A percentile compares a stretch with the other conserved stretches of the same genome.
Evolutionary conservation across 148 eudicot genomes (phyloP).

Genomic region (Rhododendron simsii): DNA sequence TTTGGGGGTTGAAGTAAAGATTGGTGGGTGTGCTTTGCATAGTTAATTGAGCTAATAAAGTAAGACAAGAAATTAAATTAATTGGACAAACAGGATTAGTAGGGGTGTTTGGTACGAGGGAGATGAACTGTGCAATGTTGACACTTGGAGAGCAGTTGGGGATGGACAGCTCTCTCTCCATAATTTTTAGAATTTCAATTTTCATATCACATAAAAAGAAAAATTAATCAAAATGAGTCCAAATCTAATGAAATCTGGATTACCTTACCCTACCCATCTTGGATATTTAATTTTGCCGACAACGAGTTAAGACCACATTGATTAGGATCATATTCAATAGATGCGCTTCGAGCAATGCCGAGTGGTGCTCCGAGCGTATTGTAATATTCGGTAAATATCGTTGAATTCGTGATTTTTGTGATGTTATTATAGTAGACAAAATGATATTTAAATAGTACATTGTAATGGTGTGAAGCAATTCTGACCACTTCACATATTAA

Average conservation of each 20-base stretch:
- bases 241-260: neutral
- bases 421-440: neutral
- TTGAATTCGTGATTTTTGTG: neutral
- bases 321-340: neutral
- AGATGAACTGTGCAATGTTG: constrained; percentile 5
- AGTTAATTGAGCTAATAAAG: neutral
- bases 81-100: neutral
- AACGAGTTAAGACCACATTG: neutral
- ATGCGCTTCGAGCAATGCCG: neutral
- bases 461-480: neutral
- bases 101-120: constrained; percentile 4
- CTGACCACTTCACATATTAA: neutral
- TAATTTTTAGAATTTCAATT: neutral
- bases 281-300: neutral
- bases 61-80: neutral
- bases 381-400: too few relatives aligned
- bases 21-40: neutral
- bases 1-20: neutral
- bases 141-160: constrained; percentile 9
- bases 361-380: neutral
- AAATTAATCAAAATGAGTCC: neutral
- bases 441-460: neutral
- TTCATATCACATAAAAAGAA: neutral
- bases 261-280: neutral
- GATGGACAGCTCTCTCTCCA: neutral